A percentile compares a stretch with the other conserved stretches of the same genome.
These are phyloP conservation scores for Bondarzewia mesenterica DNA, from an alignment of 1,284 basidiomycete genomes.

Conservation along the genomic window DNA sequence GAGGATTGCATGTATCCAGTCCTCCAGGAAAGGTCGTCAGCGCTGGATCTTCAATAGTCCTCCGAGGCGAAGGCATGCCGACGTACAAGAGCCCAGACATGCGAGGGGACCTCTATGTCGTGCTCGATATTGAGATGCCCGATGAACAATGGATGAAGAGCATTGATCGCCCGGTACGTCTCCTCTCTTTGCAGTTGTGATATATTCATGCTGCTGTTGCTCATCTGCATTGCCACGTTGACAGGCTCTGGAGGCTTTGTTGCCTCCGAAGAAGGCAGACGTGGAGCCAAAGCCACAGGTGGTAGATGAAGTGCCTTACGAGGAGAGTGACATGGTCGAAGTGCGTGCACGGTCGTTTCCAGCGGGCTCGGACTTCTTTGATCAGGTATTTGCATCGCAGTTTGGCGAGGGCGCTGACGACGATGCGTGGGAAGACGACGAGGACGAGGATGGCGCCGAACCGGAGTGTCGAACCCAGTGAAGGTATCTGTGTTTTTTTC, in stretches of 20 bases:
- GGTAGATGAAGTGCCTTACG: conserved; percentile 66
- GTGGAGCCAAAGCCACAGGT: conserved; percentile 62
- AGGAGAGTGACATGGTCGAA: conserved; percentile 70
- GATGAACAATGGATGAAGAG: conserved; percentile 57
- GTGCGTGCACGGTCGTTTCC: conserved; percentile 71
- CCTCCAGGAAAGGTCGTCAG: conserved; percentile 72
- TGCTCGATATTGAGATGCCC: conserved; percentile 84
- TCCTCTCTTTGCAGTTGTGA: background rate
- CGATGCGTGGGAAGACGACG: conserved; percentile 45
- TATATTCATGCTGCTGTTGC: background rate
- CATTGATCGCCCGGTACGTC: conserved; percentile 46
- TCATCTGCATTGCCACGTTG: background rate
- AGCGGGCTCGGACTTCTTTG: conserved; percentile 62
- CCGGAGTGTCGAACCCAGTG: conserved; percentile 65
- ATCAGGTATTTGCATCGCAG: conserved; percentile 58
- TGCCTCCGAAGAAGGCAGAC: conserved; percentile 69
- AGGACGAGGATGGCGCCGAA: conserved; percentile 39
- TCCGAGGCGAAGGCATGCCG: conserved; percentile 86
- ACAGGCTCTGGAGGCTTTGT: conserved; percentile 54
- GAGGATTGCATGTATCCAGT: conserved; percentile 71
- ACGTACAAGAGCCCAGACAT: conserved; percentile 54
- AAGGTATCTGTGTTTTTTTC: conserved; percentile 9
- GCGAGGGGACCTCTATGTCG: conserved; percentile 78
- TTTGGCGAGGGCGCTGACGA: conserved; percentile 51
- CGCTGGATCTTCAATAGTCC: conserved; percentile 62